phyloP scores from a whole-genome alignment of 345 rosid genomes.

The Schrenkiella parvula region DNA sequence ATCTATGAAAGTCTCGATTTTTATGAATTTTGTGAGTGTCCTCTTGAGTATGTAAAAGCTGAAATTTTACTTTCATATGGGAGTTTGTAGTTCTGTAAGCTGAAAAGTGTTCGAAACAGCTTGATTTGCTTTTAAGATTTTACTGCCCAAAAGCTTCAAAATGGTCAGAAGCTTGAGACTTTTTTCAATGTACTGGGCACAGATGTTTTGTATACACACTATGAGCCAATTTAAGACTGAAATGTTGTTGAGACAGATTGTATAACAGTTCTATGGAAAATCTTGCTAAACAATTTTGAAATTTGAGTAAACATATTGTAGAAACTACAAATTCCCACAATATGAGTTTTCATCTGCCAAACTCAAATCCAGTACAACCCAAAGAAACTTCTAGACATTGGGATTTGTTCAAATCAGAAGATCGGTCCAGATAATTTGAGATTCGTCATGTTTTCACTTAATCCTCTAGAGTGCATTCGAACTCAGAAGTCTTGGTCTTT shows the following conservation, averaged over 20 bases:
- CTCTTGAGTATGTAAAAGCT: background rate
- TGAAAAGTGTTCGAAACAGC: background rate
- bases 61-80: background rate
- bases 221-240: background rate
- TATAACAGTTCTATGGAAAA: background rate
- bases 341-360: background rate
- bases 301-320: background rate
- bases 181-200: background rate
- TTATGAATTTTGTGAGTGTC: slow-evolving; percentile 4
- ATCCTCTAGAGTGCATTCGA: background rate
- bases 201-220: background rate
- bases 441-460: background rate
- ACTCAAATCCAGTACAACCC: background rate
- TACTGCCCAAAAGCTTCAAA: background rate
- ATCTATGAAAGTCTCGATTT: background rate
- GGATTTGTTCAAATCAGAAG: background rate
- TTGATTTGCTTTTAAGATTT: background rate
- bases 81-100: background rate
- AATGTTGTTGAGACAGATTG: background rate
- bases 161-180: background rate
- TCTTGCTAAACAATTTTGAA: no score
- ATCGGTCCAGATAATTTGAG: background rate
- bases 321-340: background rate
- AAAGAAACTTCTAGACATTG: background rate
- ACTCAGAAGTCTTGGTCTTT: background rate